Base-by-base conservation (phyloP, 495 filamentous ascomycete species). In the Lepraria neglecta region DNA sequence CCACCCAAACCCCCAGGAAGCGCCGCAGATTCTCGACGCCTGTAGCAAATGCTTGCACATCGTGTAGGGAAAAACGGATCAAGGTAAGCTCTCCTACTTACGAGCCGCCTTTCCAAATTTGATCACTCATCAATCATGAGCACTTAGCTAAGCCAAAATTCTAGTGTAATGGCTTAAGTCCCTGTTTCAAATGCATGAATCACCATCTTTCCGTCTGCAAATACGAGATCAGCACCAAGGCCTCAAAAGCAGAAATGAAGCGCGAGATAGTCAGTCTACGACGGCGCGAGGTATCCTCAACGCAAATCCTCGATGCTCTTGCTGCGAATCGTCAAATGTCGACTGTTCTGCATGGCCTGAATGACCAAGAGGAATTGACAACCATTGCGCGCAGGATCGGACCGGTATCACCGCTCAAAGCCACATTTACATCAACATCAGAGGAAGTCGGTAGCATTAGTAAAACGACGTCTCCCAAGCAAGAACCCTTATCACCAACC, bases 201-300 rank as follows among this genome's bases (percentile, higher is more conserved):
- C 35, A 27, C 24, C 35, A 14, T 28, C n/a, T 15, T 10, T 15
- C 40, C 14, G 21, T 12, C 12, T 59, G 56, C 43, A 47, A 10
- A 15, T 59, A 59, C n/a, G 38, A 45, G 31, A 24, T 59, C 17
- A 59, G 43, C 27, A 24, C 42, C 38, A 59, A 46, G 24, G 31
- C 40, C 2, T 44, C 56, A 9, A 59, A 59, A 28, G 38, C 52
- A 47, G 56, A 46, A 17, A 59, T 59, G 56, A 44, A 59, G 42
- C 38, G 56, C 38, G 56, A 59, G n/a, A 59, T 59, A 15, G n/a
- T 14, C 42, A 40, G 44, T 7, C 43, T 59, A 31, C 56, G 56
- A 47, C 35, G 27, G 24, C 27, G 21, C 12, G 17, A 59, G n/a
- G 35, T 21, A 6, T 21, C 44, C 6, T 19, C 56, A 11, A 59